phyloP scores from a whole-genome alignment of 148 eudicot species.

The Rhododendron ovatum region DNA sequence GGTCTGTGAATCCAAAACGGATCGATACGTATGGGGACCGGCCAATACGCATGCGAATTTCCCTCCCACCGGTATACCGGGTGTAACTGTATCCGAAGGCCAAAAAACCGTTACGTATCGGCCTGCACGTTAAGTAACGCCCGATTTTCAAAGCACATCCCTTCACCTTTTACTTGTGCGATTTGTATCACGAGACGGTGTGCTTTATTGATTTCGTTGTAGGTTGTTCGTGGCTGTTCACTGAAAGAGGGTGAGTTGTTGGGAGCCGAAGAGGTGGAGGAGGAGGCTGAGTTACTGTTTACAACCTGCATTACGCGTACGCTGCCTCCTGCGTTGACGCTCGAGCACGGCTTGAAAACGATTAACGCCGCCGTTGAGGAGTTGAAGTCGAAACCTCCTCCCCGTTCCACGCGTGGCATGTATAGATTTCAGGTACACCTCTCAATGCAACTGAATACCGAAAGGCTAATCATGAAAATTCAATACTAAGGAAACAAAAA shows the following conservation, averaged over 20 bases:
- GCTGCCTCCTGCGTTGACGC: conserved; percentile 73
- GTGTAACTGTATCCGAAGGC: neutral
- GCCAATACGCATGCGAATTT: neutral
- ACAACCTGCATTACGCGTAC: conserved; percentile 59
- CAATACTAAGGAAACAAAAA: too few species aligned
- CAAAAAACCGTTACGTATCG: neutral
- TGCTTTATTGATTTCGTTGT: conserved; percentile 1
- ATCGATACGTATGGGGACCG: neutral
- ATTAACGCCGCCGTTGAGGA: conserved; percentile 55
- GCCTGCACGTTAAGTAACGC: neutral
- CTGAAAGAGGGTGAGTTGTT: conserved; percentile 11
- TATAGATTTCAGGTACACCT: conserved; percentile 69
- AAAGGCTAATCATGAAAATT: too few species aligned
- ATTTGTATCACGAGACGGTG: neutral
- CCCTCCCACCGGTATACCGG: neutral
- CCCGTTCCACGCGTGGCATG: conserved; percentile 48
- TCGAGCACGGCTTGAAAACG: conserved; percentile 59
- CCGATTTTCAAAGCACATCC: too few species aligned
- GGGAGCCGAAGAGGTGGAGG: conserved; percentile 22
- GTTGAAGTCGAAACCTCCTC: conserved; percentile 55
- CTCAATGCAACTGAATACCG: too few species aligned
- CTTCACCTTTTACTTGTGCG: neutral
- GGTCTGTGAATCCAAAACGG: neutral
- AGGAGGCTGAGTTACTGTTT: conserved; percentile 35
- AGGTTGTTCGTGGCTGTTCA: conserved; percentile 7